phyloP scores from a whole-genome alignment of 1,284 basidiomycete species.

The Vanrija sp. region DNA sequence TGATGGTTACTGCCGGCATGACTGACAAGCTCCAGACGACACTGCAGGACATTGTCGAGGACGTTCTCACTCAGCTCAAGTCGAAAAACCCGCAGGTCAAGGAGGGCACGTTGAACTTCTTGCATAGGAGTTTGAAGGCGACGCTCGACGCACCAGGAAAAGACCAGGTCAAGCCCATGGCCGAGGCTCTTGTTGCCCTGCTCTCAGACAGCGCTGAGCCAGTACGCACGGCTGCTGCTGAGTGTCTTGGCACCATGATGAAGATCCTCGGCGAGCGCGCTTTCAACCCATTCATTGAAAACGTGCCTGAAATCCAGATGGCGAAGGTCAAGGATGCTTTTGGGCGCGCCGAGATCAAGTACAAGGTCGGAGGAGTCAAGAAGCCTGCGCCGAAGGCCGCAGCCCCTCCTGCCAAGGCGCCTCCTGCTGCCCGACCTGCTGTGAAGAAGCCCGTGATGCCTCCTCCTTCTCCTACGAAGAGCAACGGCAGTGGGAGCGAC shows the following conservation, averaged over 20 bases:
- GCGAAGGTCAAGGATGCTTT: slow-evolving; percentile 91
- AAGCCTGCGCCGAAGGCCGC: slow-evolving; percentile 51
- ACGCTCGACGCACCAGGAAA: slow-evolving; percentile 63
- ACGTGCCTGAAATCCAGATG: slow-evolving; percentile 83
- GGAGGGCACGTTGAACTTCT: slow-evolving; percentile 85
- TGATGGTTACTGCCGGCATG: slow-evolving; percentile 9
- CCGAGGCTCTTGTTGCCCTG: slow-evolving; percentile 70
- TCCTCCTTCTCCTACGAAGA: not conserved
- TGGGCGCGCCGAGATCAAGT: slow-evolving; percentile 81
- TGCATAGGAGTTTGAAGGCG: slow-evolving; percentile 69
- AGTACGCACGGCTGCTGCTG: slow-evolving; percentile 83
- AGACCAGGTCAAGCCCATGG: slow-evolving; percentile 76
- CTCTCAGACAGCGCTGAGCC: slow-evolving; percentile 88
- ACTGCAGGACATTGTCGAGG: slow-evolving; percentile 77
- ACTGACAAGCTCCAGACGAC: slow-evolving; percentile 57
- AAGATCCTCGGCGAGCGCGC: slow-evolving; percentile 95
- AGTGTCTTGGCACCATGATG: slow-evolving; percentile 86
- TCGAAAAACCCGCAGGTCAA: slow-evolving; percentile 98
- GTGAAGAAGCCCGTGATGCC: slow-evolving; percentile 50
- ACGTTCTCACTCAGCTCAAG: slow-evolving; percentile 70
- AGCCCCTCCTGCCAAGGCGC: slow-evolving; percentile 51
- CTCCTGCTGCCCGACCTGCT: slow-evolving; percentile 34
- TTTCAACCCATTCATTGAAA: slow-evolving; percentile 82
- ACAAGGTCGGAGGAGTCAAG: slow-evolving; percentile 62
- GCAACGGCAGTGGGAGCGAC: not conserved